Conservation (phyloP, 2,329 filamentous ascomycete genomes). For the Rhynchosporium graminicola region DNA sequence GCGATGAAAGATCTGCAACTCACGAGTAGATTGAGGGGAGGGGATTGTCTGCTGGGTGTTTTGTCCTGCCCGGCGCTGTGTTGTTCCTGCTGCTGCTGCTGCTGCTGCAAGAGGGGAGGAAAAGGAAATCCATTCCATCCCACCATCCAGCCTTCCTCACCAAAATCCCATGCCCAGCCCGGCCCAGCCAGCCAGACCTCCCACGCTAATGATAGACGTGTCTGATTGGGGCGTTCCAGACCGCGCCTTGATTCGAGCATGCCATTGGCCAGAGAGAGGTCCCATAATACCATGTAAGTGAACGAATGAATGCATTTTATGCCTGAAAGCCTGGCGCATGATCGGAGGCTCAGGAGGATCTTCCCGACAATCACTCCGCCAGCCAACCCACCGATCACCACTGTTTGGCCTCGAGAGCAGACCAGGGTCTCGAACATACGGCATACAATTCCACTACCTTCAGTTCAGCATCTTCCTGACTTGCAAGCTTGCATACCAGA, state of each 20-base stretch:
- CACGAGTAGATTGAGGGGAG: slow-evolving; percentile 4
- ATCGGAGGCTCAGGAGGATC: not conserved
- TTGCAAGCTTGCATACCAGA: not conserved
- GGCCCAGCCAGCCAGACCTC: not conserved
- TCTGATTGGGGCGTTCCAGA: slow-evolving; percentile 12
- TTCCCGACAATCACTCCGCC: slow-evolving; percentile 1
- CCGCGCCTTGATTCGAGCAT: not conserved
- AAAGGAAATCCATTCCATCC: slow-evolving; percentile 9
- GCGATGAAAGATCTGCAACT: slow-evolving; percentile 7
- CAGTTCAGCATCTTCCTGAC: not conserved
- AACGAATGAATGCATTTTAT: no score
- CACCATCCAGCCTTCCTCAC: slow-evolving; percentile 6
- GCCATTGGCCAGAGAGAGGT: no score
- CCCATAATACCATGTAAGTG: no score
- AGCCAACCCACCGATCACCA: not conserved
- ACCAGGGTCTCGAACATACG: no score
- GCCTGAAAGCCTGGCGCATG: slow-evolving; percentile 3
- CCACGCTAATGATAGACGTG: not conserved
- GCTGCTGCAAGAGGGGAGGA: not conserved
- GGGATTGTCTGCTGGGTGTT: slow-evolving; percentile 6
- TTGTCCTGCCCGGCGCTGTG: not conserved
- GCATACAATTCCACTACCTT: no score
- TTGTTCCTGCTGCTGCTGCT: slow-evolving; percentile 3
- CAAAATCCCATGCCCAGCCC: slow-evolving; percentile 12
- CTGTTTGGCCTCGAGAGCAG: not conserved